Evolutionary conservation across 176 grass and related monocot genomes (phyloP).

Genomic region (Musa schizocarpa): DNA sequence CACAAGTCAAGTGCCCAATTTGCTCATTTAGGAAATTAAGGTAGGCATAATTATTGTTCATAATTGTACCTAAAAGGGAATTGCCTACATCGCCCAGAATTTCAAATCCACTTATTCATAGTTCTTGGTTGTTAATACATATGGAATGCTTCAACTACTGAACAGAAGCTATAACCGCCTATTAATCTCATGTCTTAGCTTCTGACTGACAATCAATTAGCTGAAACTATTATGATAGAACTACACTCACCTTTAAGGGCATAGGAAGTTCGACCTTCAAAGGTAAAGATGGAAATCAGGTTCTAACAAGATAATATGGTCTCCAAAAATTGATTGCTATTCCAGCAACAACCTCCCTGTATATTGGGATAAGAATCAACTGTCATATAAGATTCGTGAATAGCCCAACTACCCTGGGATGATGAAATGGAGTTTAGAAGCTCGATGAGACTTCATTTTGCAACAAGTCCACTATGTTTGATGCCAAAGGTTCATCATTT

Average conservation of each 20-base stretch:
- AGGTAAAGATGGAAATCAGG: background rate
- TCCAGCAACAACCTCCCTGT: background rate
- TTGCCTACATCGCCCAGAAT: no score
- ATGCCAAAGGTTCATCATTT: background rate
- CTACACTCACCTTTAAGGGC: background rate
- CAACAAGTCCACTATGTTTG: background rate
- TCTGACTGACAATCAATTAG: background rate
- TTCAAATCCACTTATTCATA: no score
- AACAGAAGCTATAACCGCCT: no score
- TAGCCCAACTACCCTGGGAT: background rate
- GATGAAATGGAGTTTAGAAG: conserved; percentile 1
- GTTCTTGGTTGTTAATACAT: no score
- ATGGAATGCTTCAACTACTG: no score
- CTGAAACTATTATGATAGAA: conserved; percentile 1
- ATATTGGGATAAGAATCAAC: background rate
- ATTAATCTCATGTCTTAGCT: background rate
- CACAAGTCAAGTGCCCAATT: no score
- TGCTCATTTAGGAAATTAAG: no score
- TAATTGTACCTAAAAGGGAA: no score
- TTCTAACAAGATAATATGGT: background rate
- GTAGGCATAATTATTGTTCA: no score
- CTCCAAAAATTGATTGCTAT: background rate
- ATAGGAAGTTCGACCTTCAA: background rate
- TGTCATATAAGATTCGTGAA: background rate
- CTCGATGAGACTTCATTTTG: background rate